Evolutionary conservation across 495 filamentous ascomycete genomes (phyloP), one percentile per base, ranked within the genome.

Genomic region (Astrothelium macrocarpum): DNA sequence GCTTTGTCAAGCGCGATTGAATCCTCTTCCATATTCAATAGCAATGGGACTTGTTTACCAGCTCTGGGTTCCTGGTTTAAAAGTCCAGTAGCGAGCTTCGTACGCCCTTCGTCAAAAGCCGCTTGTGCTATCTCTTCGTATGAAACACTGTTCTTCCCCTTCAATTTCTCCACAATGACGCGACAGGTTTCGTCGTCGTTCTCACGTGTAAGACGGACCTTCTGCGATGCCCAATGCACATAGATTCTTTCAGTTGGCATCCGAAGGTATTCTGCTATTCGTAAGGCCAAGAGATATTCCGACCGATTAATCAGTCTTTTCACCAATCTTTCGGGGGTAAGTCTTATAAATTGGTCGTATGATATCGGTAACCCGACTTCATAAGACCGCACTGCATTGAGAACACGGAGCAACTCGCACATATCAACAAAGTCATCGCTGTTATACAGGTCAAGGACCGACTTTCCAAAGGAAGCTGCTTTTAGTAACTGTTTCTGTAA

Each of bases 351-450:
- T 75, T 97, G 91, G 31, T 97, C 91, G 71, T 94, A 94, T 12
- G 90, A 94, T n/a, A 97, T 69, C 0, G 94, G 90, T 18, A 98
- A 68, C 14, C 95, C 94, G 62, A 98, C 86, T 70, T 94, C 86
- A 69, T 90, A 97, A 72, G 88, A 95, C 56, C 94, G 82, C 2
- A 91, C 86, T 18, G 95, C 93, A 70, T 95, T 96, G 32, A 98
- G 80, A 2, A 98, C 91, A 58, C 94, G 87, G 20, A 97, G 76
- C 12, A 87, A 92, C 74, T 98, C 94, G 67, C 90, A 96, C 90
- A 96, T 97, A 63, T 97, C 91, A 31, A 98, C 95, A 73, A 97
- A 98, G 63, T 97, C 93, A 67, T 98, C 94, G 70, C 90, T 95
- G 74, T 89, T 95, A 76, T 97, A 98, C 32, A 97, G 84, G 67